Evolutionary conservation across 371 early-diverging fungal genomes (phyloP).

Genomic region (Mucor lusitanicus): DNA sequence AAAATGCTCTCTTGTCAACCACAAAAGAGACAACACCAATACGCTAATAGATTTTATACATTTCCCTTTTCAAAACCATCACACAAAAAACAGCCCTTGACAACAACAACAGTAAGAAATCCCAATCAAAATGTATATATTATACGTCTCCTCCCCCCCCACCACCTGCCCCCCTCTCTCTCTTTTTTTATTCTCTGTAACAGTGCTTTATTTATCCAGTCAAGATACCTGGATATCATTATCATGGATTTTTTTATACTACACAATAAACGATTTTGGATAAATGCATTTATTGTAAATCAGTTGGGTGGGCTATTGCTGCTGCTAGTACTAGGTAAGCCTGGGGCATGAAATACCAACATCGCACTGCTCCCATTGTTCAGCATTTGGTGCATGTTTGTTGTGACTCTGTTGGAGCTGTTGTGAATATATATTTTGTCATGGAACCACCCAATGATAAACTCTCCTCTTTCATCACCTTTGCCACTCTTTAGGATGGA

Average conservation of each 20-base stretch:
- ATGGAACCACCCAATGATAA: not conserved
- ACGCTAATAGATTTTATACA: not conserved
- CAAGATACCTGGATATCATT: slow-evolving; percentile 15
- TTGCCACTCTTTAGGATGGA: not conserved
- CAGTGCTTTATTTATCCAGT: slow-evolving; percentile 8
- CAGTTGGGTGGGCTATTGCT: no score
- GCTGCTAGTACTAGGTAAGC: no score
- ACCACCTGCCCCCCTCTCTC: not conserved
- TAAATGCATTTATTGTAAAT: not conserved
- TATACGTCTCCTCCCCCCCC: not conserved
- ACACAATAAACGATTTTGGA: slow-evolving; percentile 17
- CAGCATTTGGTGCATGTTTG: no score
- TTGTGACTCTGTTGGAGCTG: no score
- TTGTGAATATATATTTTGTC: not conserved
- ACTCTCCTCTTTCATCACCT: not conserved
- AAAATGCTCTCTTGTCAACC: no score
- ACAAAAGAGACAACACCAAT: no score
- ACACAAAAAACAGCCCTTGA: slow-evolving; percentile 1
- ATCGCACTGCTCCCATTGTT: no score
- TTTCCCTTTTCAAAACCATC: not conserved
- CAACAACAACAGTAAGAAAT: not conserved
- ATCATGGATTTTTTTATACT: slow-evolving; percentile 9
- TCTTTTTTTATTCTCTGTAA: slow-evolving; percentile 5
- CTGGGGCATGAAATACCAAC: not conserved
- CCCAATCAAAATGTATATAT: slow-evolving; percentile 10